A percentile compares a stretch with the other conserved stretches of the same genome.
These are phyloP conservation scores for Aspergillus udagawae DNA, from an alignment of 2,329 filamentous ascomycete genomes.

Conservation along the genomic window DNA sequence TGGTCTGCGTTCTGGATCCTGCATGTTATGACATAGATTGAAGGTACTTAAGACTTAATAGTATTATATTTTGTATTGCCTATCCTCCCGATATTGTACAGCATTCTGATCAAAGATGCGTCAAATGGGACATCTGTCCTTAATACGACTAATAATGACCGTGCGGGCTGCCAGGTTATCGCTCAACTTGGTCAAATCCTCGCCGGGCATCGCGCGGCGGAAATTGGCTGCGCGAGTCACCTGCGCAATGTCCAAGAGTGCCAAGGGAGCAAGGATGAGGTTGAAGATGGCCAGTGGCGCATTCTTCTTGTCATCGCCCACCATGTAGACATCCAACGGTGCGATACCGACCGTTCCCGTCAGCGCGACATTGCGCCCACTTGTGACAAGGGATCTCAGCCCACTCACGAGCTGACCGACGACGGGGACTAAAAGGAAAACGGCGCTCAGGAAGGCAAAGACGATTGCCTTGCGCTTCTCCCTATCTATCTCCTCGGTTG, in stretches of 20 bases:
- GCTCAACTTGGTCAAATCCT: neutral
- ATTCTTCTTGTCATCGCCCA: conserved; percentile 16
- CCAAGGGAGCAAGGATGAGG: conserved; percentile 3
- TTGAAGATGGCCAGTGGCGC: conserved; percentile 8
- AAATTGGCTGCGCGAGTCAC: conserved; percentile 4
- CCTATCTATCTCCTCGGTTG: conserved; percentile 21
- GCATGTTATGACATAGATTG: no score
- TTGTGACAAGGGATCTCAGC: neutral
- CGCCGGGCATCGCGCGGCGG: neutral
- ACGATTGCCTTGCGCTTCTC: conserved; percentile 23
- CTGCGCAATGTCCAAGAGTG: conserved; percentile 4
- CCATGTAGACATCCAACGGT: conserved; percentile 12
- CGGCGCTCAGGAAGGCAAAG: conserved; percentile 22
- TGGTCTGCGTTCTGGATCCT: no score
- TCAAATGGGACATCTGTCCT: neutral
- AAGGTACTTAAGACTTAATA: no score
- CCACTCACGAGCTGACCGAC: neutral
- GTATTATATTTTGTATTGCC: no score
- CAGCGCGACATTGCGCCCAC: conserved; percentile 4
- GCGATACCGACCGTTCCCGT: conserved; percentile 5
- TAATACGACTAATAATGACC: neutral
- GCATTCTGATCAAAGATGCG: neutral
- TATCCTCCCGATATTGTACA: no score
- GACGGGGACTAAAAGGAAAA: conserved; percentile 21
- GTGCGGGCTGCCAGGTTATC: neutral